Percentiles rank a stretch among this genome's conserved stretches.
phyloP scores from a whole-genome alignment of 768 basidiomycete species.

The Tubosaeta sp. region DNA sequence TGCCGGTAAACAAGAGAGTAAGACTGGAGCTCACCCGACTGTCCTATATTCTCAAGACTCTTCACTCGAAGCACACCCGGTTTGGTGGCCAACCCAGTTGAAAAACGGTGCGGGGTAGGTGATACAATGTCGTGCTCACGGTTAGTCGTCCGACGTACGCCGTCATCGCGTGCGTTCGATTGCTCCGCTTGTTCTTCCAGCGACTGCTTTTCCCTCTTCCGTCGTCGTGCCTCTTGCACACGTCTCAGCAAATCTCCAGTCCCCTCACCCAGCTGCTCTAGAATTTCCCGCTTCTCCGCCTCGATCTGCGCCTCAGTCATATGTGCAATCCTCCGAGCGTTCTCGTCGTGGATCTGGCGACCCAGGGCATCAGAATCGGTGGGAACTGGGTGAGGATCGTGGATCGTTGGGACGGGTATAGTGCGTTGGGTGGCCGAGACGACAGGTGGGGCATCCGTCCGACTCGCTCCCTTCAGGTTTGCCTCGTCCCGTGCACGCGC shows the following conservation, averaged over 20 bases:
- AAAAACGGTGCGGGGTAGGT: conserved; percentile 9
- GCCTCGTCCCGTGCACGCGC: conserved; percentile 42
- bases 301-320: conserved; percentile 75
- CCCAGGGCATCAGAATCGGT: conserved; percentile 39
- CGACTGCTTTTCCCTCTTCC: conserved; percentile 8
- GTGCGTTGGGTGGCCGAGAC: conserved; percentile 20
- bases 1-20: neutral
- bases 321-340: conserved; percentile 50
- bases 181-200: neutral
- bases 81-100: conserved; percentile 12
- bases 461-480: conserved; percentile 5
- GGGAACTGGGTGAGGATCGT: conserved; percentile 6
- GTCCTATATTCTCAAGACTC: conserved; percentile 27
- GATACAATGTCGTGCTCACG: conserved; percentile 1
- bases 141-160: neutral
- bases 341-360: conserved; percentile 60
- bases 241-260: conserved; percentile 55
- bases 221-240: conserved; percentile 19
- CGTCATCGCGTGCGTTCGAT: too few relatives aligned
- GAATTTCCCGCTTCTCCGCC: conserved; percentile 57
- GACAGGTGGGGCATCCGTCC: conserved; percentile 18
- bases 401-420: conserved; percentile 10
- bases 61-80: conserved; percentile 28
- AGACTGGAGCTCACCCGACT: conserved; percentile 11
- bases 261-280: conserved; percentile 68